Base-by-base conservation (phyloP, 495 filamentous ascomycete species). In the Articulospora tetracladia region DNA sequence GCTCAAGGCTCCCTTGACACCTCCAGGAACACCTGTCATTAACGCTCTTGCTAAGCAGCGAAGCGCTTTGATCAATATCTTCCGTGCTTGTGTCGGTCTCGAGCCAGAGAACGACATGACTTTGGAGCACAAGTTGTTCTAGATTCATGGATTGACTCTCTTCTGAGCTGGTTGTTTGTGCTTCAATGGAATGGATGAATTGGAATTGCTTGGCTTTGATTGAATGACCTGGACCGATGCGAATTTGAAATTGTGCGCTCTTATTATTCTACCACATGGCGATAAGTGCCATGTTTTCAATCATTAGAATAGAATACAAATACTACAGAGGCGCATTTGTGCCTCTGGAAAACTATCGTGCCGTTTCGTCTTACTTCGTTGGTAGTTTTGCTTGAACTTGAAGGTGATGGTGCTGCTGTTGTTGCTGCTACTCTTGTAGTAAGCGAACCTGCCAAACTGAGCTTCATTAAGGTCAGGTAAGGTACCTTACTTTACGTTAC, bases 71-170 rank as follows among this genome's bases (percentile, higher is more conserved):
- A 91, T 90, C 73, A 99, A 99, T 82, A 97, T 99, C 77, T 95
- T 99, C 86, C 92, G 93, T 68, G 95, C 95, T 53, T 98, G 95
- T 68, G 88, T 99, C 70, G 94, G 94, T 68, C 83, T 99, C 61
- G 91, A 96, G 83, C 94, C 95, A 23, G 94, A 99, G 84, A 94
- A 87, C 52, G 94, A 99, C 73, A 98, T 99, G 95, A 97, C 93
- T 52, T 83, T 99, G 41, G 94, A 99, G 84, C 94, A 99, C 80
- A 99, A 98, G 87, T 83, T 98, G 59, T 93, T 97, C 74, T 81
- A 74, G 28, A 48, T 56, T n/a, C n/a, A n/a, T n/a, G n/a, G n/a
- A n/a, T n/a, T n/a, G n/a, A n/a, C n/a, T n/a, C n/a, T n/a, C n/a
- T n/a, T n/a, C n/a, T n/a, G n/a, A n/a, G n/a, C n/a, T n/a, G n/a